Percentiles rank a stretch among this genome's conserved stretches.
phyloP scores from a whole-genome alignment of 768 basidiomycete genomes.

The Boletus bicolor region DNA sequence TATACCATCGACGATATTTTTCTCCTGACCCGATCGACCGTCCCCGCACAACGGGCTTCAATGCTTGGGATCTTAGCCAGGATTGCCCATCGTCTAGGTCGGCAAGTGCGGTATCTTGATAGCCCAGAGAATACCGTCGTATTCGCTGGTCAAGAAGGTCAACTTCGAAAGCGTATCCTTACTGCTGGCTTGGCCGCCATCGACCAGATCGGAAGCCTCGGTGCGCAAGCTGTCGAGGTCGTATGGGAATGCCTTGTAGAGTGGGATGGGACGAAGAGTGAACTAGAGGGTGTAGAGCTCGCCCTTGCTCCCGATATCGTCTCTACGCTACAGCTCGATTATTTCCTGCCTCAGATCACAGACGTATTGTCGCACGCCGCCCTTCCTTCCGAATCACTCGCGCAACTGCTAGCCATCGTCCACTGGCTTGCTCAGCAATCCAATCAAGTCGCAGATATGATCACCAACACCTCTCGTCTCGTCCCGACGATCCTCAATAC shows the following conservation, averaged over 20 bases:
- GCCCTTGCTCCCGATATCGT: constrained; percentile 17
- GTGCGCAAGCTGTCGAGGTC: constrained; percentile 64
- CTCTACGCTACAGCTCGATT: constrained; percentile 32
- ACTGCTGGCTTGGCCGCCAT: constrained; percentile 67
- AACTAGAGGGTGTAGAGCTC: constrained; percentile 45
- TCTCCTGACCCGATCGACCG: constrained; percentile 72
- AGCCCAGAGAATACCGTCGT: background rate
- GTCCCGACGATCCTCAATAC: constrained; percentile 48
- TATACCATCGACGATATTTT: constrained; percentile 89
- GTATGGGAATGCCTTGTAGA: constrained; percentile 70
- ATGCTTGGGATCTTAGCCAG: constrained; percentile 74
- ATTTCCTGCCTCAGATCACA: constrained; percentile 51
- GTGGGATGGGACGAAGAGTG: constrained; percentile 44
- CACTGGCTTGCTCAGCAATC: constrained; percentile 61
- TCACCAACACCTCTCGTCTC: constrained; percentile 51
- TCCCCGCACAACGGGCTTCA: constrained; percentile 76
- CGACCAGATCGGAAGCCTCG: constrained; percentile 61
- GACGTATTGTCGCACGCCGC: constrained; percentile 38
- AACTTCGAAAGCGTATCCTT: constrained; percentile 59
- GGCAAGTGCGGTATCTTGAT: constrained; percentile 9
- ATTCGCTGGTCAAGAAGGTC: constrained; percentile 32
- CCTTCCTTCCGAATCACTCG: constrained; percentile 46
- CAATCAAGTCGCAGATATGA: constrained; percentile 47
- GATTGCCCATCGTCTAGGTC: constrained; percentile 42
- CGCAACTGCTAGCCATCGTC: constrained; percentile 56